Base-by-base conservation (phyloP, 2,329 filamentous ascomycete genomes). In the Corinectria fuckeliana region DNA sequence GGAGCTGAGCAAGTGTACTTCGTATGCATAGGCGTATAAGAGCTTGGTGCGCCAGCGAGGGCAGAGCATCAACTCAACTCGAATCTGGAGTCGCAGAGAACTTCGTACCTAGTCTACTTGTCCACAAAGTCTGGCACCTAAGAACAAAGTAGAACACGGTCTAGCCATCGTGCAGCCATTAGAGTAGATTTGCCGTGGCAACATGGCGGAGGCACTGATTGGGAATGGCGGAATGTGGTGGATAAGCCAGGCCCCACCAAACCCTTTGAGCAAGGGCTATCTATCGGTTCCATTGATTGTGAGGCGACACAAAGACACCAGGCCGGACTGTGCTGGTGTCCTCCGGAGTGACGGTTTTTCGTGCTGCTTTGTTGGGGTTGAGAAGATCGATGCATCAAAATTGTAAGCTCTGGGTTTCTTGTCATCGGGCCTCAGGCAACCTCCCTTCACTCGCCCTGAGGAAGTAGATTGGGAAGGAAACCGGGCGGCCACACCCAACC, bases 101-200 rank as follows among this genome's bases (percentile, higher is more conserved):
- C n/a, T n/a, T n/a, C n/a, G n/a, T 32, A 32, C 28, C 28, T 10
- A 20, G 7, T 16, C 18, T 9, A 16, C 4, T 14, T 21, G 11
- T 16, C 36, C 36, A 10, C 7, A 34, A 18, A 13, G 20, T 23
- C 18, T 54, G 51, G 42, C 16, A 45, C 4, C 21, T 6, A 28
- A 25, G 38, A 42, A 39, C 38, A 49, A 44, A 56, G 23, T 26
- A 48, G 36, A 16, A 30, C 14, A 47, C 30, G n/a, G 25, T 25
- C 44, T 53, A 21, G 26, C 26, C 36, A 56, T 41, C 48, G 23
- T 48, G 60, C 50, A 54, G 45, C 71, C 66, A 70, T 62, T 68
- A 66, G 62, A 66, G 70, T 61, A 64, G 50, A 69, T 63, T 63
- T 65, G 64, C 61, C 51, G 62, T 69, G 61, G 60, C 72, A 69